These are phyloP conservation scores for Hypoxylon sp. DNA, from an alignment of 2,329 filamentous ascomycete species.

Conservation along the genomic window DNA sequence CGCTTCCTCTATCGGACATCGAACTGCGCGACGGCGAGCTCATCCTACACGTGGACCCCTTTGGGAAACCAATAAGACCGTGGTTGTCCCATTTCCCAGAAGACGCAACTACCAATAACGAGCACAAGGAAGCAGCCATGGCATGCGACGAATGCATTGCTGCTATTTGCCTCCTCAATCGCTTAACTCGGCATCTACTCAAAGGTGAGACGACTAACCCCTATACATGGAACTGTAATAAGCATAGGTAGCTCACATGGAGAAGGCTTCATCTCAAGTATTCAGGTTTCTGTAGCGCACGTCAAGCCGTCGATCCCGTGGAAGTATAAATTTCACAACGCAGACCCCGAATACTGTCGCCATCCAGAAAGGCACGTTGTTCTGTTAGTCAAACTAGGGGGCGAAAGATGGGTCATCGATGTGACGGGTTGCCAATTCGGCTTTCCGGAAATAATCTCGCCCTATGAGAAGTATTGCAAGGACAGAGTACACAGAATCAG, in stretches of 20 bases:
- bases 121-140: conserved; percentile 9
- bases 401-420: conserved; percentile 34
- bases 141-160: conserved; percentile 11
- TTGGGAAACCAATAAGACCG: neutral
- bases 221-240: neutral
- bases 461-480: conserved; percentile 8
- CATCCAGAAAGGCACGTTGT: conserved; percentile 16
- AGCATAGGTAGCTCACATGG: conserved; percentile 7
- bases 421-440: conserved; percentile 34
- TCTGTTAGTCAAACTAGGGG: neutral
- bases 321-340: neutral
- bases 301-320: neutral
- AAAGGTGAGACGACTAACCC: conserved; percentile 19
- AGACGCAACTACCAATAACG: neutral
- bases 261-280: neutral
- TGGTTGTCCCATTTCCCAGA: conserved; percentile 17
- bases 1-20: neutral
- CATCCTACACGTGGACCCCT: neutral
- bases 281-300: neutral
- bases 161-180: conserved; percentile 1
- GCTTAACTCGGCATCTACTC: conserved; percentile 10
- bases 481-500: neutral
- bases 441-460: conserved; percentile 11
- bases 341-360: no score
- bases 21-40: conserved; percentile 1